Evolutionary conservation across 352 stramenopile species (phyloP).

Genomic region (Pythium aquatile): DNA sequence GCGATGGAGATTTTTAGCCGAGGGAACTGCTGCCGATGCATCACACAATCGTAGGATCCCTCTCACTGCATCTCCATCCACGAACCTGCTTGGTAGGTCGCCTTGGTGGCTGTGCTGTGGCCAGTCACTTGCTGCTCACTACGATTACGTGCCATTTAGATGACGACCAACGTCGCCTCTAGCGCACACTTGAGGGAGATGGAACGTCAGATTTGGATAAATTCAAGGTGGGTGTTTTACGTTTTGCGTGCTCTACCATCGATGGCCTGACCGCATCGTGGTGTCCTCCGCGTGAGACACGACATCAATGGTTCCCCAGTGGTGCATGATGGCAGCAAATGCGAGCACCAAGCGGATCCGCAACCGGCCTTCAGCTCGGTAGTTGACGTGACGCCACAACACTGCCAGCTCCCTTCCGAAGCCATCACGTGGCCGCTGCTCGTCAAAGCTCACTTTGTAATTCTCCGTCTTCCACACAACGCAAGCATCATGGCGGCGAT

Average conservation of each 20-base stretch:
- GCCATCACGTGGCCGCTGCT: not conserved
- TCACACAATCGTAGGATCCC: not conserved
- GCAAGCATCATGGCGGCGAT: slow-evolving; percentile 22
- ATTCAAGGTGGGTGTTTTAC: not conserved
- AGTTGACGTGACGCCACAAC: not conserved
- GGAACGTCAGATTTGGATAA: not conserved
- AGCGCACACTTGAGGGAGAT: not conserved
- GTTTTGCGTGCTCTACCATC: not conserved
- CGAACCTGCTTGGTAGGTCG: too few relatives aligned
- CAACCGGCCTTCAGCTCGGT: not conserved
- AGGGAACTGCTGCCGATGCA: not conserved
- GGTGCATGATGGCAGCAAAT: not conserved
- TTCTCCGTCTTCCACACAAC: not conserved
- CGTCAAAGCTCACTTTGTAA: slow-evolving; percentile 9
- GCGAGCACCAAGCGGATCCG: not conserved
- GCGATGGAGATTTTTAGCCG: too few relatives aligned
- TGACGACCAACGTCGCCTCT: not conserved
- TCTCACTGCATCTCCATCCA: not conserved
- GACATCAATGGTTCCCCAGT: too few relatives aligned
- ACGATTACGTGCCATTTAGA: not conserved
- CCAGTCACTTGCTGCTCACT: not conserved
- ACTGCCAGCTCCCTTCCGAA: not conserved
- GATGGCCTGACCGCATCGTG: not conserved
- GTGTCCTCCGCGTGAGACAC: not conserved
- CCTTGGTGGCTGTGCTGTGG: not conserved